Evolutionary conservation across 805 yeast species (phyloP), one percentile per base, ranked within the genome.

Genomic region (Ogataea corticis): DNA sequence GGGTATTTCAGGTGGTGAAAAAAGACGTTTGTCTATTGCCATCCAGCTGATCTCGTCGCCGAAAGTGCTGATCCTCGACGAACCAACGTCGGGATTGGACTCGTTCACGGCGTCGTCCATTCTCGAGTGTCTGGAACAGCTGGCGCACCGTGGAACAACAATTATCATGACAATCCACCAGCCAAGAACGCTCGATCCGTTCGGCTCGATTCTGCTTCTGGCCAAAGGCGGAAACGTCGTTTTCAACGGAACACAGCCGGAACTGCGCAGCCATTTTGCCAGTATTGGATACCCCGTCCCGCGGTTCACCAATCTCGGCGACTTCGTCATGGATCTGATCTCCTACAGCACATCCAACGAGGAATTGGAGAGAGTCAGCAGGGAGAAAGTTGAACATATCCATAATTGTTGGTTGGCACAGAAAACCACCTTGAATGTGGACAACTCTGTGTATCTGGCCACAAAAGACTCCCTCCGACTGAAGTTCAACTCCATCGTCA

Each of bases 71-170:
- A 73, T 89, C 40, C 64, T 89, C 18, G 96, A 89, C 64, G 96
- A 89, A 58, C 96, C 96, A 2, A 89, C 96, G 0, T 86, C 95
- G 4, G 96, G 96, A 0, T 71, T 89, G 19, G 96, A 89, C 58
- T 79, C 91, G 11, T 79, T 86, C 46, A 87, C 94, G 0, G 85
- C 96, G 0, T 73, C 78, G 1, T 76, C 87, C 2, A 84, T 88
- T 29, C 61, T 89, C 33, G 69, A 73, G 25, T 77, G 88, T 32
- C 68, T 88, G 46, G 70, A 78, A 41, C 70, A 71, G 2, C 63
- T 89, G 30, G 79, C 89, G 2, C 59, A 65, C n/a, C 76, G 73
- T 25, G 80, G 83, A 6, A 79, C 82, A 11, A 86, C 96, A 0
- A 74, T 89, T 7, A 76, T 88, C 18, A 67, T 78, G 52, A 87